Evolutionary conservation across 352 stramenopile genomes (phyloP).

Genomic region (Blastocystis sp.): DNA sequence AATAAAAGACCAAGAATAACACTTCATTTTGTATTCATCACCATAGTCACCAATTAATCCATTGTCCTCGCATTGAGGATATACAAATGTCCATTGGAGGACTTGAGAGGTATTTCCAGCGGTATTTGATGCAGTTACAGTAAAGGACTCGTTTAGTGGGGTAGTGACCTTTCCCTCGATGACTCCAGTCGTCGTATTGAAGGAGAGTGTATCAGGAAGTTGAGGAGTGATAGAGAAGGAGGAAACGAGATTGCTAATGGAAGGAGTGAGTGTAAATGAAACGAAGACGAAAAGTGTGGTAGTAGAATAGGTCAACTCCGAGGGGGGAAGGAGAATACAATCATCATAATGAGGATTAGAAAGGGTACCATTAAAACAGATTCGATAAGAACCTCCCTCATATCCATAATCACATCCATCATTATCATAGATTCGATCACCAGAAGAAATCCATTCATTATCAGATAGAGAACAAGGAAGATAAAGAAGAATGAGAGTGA

Average conservation of each 20-base stretch:
- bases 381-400: background rate
- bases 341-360: background rate
- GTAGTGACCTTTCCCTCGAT: background rate
- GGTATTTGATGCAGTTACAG: background rate
- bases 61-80: background rate
- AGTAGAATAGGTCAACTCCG: background rate
- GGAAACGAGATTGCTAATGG: background rate
- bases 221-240: background rate
- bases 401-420: background rate
- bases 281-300: background rate
- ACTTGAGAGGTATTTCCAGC: background rate
- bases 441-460: background rate
- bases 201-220: background rate
- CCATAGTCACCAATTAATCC: background rate
- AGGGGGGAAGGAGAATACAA: background rate
- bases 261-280: background rate
- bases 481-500: background rate
- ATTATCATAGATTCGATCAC: background rate
- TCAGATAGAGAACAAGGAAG: background rate
- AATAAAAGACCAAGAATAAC: background rate
- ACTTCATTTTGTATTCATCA: background rate
- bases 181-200: background rate
- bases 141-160: background rate
- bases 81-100: background rate
- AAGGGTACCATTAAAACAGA: slow-evolving; percentile 32